Evolutionary conservation across 345 rosid species (phyloP).

Genomic region (Melaleuca quinquenervia): DNA sequence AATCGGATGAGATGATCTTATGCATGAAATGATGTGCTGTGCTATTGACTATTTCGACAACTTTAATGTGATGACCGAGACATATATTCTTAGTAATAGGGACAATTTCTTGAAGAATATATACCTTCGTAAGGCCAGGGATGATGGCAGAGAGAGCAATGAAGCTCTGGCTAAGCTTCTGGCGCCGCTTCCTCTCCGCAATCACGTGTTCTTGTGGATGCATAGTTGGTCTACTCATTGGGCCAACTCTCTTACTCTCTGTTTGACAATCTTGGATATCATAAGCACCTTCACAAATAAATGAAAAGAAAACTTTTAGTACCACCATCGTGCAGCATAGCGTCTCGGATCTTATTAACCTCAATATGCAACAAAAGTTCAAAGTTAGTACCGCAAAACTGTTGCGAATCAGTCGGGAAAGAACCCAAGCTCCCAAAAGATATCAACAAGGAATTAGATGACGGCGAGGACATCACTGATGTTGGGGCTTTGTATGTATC

Average conservation of each 20-base stretch:
- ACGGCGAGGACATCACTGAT: slow-evolving; percentile 9
- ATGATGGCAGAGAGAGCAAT: slow-evolving; percentile 62
- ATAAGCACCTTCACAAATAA: not conserved
- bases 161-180: slow-evolving; percentile 56
- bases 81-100: not conserved
- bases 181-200: slow-evolving; percentile 76
- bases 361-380: not conserved
- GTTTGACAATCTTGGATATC: not conserved
- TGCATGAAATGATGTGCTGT: not conserved
- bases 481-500: not conserved
- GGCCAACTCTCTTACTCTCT: slow-evolving; percentile 1
- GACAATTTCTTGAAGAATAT: too few relatives aligned
- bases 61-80: not conserved
- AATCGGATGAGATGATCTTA: not conserved
- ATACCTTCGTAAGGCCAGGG: slow-evolving; percentile 71
- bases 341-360: not conserved
- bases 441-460: slow-evolving; percentile 27
- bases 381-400: not conserved
- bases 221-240: slow-evolving; percentile 22
- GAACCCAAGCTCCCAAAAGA: slow-evolving; percentile 24
- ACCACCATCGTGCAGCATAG: not conserved
- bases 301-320: not conserved
- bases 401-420: not conserved
- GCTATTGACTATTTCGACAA: not conserved
- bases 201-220: slow-evolving; percentile 67